A percentile compares a stretch with the other conserved stretches of the same genome.
Evolutionary conservation across 2,329 filamentous ascomycete species (phyloP).

Genomic region (Achaetomium macrosporum): DNA sequence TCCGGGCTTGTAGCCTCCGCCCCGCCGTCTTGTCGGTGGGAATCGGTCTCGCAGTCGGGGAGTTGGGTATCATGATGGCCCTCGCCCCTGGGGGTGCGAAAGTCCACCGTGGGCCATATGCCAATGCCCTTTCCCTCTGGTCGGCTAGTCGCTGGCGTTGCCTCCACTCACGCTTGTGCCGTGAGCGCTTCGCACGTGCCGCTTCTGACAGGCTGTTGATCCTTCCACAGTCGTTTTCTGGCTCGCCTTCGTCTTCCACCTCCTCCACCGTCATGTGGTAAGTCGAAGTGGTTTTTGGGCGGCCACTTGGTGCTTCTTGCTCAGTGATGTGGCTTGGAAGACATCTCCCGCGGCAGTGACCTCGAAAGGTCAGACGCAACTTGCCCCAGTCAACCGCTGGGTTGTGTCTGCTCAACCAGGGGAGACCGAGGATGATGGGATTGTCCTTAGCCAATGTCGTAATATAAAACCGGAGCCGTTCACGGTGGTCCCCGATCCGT

Average conservation of each 20-base stretch:
- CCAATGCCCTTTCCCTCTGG: background rate
- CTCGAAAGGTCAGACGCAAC: background rate
- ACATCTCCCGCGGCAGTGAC: background rate
- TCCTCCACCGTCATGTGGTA: background rate
- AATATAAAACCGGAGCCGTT: background rate
- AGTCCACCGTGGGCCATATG: background rate
- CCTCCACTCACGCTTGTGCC: too few relatives aligned
- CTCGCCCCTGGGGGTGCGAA: background rate
- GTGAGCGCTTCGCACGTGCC: too few relatives aligned
- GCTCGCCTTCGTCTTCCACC: background rate
- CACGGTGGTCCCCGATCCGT: background rate
- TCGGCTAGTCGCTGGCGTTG: background rate
- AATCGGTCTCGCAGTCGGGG: too few relatives aligned
- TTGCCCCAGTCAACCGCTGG: background rate
- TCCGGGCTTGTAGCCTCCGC: too few relatives aligned
- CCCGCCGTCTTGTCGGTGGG: background rate
- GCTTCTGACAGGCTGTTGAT: too few relatives aligned
- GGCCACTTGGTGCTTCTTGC: too few relatives aligned
- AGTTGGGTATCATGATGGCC: background rate
- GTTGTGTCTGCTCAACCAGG: background rate
- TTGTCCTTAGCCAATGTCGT: background rate
- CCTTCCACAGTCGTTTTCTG: background rate
- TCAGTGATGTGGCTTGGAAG: background rate
- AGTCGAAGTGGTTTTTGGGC: too few relatives aligned
- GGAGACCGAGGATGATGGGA: background rate